Conservation (phyloP, 2,329 filamentous ascomycete species). For the Fusarium sp. region DNA sequence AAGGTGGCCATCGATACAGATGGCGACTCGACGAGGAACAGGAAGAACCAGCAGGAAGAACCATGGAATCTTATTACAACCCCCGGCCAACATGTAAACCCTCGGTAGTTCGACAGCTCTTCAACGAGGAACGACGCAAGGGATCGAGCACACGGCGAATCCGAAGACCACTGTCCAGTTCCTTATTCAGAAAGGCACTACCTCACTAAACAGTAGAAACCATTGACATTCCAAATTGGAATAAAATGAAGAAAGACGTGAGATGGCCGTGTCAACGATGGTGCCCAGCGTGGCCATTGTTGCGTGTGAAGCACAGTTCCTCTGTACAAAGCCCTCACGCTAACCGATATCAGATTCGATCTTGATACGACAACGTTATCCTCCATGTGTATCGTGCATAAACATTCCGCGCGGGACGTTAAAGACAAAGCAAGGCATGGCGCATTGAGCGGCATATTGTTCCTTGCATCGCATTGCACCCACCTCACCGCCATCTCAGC, state of each 20-base stretch:
- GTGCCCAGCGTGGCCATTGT: not conserved
- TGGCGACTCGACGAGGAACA: not conserved
- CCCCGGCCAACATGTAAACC: not conserved
- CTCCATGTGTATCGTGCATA: not conserved
- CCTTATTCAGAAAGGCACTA: not conserved
- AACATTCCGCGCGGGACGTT: not conserved
- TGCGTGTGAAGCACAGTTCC: not conserved
- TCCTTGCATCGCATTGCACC: constrained; percentile 15
- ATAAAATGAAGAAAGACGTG: not conserved
- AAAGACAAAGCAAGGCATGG: constrained; percentile 2
- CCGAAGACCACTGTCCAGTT: not conserved
- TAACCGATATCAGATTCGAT: constrained; percentile 7
- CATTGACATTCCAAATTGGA: not conserved
- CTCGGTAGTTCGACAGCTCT: not conserved
- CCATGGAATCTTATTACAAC: not conserved
- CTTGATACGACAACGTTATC: not conserved
- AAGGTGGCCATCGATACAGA: not conserved
- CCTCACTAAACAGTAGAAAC: not conserved
- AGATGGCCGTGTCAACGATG: not conserved
- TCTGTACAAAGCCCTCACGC: not conserved
- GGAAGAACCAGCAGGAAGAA: not conserved
- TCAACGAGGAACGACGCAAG: not conserved
- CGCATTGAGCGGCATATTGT: constrained; percentile 2
- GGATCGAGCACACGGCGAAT: not conserved
- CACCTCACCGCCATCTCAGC: constrained; percentile 27